phyloP scores from a whole-genome alignment of 768 basidiomycete genomes.

The Boletus huronensis region DNA sequence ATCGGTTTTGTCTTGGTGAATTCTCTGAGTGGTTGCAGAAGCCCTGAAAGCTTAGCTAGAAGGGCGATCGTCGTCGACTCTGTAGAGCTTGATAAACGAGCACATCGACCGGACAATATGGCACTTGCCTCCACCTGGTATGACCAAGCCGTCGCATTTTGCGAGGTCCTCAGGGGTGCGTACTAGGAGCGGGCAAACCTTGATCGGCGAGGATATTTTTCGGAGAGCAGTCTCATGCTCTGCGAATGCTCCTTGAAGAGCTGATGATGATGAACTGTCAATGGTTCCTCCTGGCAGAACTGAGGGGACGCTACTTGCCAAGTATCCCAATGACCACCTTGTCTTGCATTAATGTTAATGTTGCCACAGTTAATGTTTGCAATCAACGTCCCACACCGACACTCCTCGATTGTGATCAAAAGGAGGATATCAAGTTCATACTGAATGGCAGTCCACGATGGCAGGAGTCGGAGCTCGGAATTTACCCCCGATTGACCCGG shows the following conservation, averaged over 20 bases:
- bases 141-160: conserved; percentile 79
- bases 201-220: conserved; percentile 45
- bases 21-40: conserved; percentile 73
- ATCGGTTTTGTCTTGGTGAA: conserved; percentile 74
- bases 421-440: conserved; percentile 1
- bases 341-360: conserved; percentile 10
- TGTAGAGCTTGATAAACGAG: conserved; percentile 23
- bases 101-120: neutral
- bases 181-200: conserved; percentile 54
- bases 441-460: neutral
- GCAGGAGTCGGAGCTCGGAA: neutral
- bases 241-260: conserved; percentile 88
- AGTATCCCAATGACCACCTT: conserved; percentile 47
- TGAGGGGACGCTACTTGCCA: conserved; percentile 34
- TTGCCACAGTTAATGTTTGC: neutral
- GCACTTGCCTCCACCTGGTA: conserved; percentile 81
- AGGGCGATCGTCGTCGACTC: conserved; percentile 93
- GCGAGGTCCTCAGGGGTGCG: conserved; percentile 72
- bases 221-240: conserved; percentile 79
- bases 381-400: neutral
- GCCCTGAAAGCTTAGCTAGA: conserved; percentile 65
- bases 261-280: conserved; percentile 37
- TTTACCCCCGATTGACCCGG: neutral
- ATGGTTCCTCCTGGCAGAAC: neutral
- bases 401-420: neutral